Base-by-base conservation (phyloP, 1,284 basidiomycete species). In the Quambalaria eucalypti region DNA sequence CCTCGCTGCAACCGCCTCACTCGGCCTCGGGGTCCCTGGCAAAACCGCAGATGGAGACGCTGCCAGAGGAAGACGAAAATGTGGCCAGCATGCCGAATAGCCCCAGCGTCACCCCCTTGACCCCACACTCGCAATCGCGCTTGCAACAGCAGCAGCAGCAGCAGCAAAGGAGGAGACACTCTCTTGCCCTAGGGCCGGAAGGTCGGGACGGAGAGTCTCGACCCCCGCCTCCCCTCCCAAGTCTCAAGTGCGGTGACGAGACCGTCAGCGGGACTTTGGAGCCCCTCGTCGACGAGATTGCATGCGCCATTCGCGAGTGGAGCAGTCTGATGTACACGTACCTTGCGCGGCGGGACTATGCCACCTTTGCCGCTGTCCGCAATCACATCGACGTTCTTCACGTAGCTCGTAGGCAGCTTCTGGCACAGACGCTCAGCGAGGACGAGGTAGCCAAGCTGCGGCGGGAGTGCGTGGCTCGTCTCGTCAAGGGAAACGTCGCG, bases 271-370 rank as follows among this genome's bases (percentile, higher is more conserved):
- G 69, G n/a, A 53, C 48, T 4, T 38, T 50, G 28, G 91, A 95
- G 73, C 93, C 92, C 1, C 85, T 97, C 68, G 84, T 97, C 51
- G 93, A 98, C 77, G 93, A 98, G 78, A 95, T 98, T 65, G 88
- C 93, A 0, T 93, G 90, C 21, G 91, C 93, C 0, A 79, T 97
- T 40, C 84, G 92, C 33, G 93, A 97, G 81, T 97, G 92, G 90
- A 87, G 91, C 71, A 83, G 84, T 28, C 81, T 93, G 52, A 86
- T 96, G 81, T 92, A 91, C 70, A 85, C 86, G 54, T 92, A 96
- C 76, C 85, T 98, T 26, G 85, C 86, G 2, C 81, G 84, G 50
- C 83, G 90, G 55, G 88, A 97, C 71, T 98, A 98, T 78, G 83
- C 83, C 40, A 83, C 93, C 19, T 95, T 97, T 77, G 84, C 87